Percentiles rank a stretch among this genome's conserved stretches.
Evolutionary conservation across 495 filamentous ascomycete species (phyloP).

Genomic region (Penicillium paradoxum): DNA sequence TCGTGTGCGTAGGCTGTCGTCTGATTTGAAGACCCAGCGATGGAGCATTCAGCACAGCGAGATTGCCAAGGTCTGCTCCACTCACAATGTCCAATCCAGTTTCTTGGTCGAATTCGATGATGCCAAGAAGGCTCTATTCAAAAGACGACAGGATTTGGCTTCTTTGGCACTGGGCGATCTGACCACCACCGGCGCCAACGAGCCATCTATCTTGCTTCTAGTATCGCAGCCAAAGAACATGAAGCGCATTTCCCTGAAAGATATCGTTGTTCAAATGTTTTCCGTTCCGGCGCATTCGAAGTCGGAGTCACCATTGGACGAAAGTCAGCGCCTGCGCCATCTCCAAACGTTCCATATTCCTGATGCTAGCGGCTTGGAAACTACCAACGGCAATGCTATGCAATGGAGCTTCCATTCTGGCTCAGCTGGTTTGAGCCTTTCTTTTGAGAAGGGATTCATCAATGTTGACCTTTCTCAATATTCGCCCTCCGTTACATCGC

Average conservation of each 20-base stretch:
- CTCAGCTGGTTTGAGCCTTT: slow-evolving; percentile 41
- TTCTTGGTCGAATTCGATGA: slow-evolving; percentile 46
- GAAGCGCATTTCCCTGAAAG: slow-evolving; percentile 25
- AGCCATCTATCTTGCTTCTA: slow-evolving; percentile 38
- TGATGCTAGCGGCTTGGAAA: slow-evolving; percentile 21
- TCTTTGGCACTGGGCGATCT: slow-evolving; percentile 36
- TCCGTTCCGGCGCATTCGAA: slow-evolving; percentile 29
- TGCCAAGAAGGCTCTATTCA: slow-evolving; percentile 39
- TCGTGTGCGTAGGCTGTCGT: slow-evolving; percentile 35
- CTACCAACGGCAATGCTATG: slow-evolving; percentile 21
- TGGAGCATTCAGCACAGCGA: slow-evolving; percentile 42
- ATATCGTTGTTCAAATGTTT: slow-evolving; percentile 42
- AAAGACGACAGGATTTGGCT: slow-evolving; percentile 39
- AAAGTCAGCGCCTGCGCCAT: slow-evolving; percentile 36
- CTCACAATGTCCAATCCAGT: slow-evolving; percentile 32
- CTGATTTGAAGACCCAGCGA: slow-evolving; percentile 37
- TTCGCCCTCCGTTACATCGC: slow-evolving; percentile 35
- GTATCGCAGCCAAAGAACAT: slow-evolving; percentile 36
- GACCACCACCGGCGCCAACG: slow-evolving; percentile 19
- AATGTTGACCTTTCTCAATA: slow-evolving; percentile 46
- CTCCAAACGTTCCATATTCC: slow-evolving; percentile 37
- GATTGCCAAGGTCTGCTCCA: slow-evolving; percentile 28
- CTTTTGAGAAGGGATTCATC: slow-evolving; percentile 39
- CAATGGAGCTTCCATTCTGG: slow-evolving; percentile 45
- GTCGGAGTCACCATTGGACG: slow-evolving; percentile 10